phyloP scores from a whole-genome alignment of 2,329 filamentous ascomycete species.

The Xylaria sp. region DNA sequence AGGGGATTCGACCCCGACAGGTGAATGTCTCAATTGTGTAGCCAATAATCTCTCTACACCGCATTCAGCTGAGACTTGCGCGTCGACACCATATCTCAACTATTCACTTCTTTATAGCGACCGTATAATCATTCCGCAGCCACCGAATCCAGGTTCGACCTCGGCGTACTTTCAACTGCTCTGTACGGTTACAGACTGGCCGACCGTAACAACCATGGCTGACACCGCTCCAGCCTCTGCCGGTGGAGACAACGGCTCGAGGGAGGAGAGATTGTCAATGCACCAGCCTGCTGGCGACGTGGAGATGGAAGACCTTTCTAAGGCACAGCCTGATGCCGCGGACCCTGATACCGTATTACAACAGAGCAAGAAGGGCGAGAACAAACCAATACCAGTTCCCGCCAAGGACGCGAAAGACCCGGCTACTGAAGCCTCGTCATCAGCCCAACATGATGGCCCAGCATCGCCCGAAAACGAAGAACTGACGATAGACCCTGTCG shows the following conservation, averaged over 20 bases:
- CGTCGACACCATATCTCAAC: constrained; percentile 28
- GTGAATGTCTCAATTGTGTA: constrained; percentile 41
- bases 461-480: constrained; percentile 46
- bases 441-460: constrained; percentile 49
- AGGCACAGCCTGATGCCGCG: constrained; percentile 41
- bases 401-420: constrained; percentile 44
- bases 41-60: constrained; percentile 36
- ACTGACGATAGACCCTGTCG: constrained; percentile 51
- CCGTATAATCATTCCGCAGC: constrained; percentile 13
- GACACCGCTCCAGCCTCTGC: constrained; percentile 41
- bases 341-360: constrained; percentile 37
- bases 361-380: constrained; percentile 39
- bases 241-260: constrained; percentile 44
- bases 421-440: constrained; percentile 42
- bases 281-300: constrained; percentile 45
- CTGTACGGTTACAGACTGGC: constrained; percentile 31
- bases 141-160: constrained; percentile 22
- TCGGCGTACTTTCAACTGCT: constrained; percentile 32
- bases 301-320: constrained; percentile 49
- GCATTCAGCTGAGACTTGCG: constrained; percentile 29
- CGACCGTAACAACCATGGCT: constrained; percentile 42
- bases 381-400: constrained; percentile 39
- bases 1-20: constrained; percentile 27
- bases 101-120: constrained; percentile 7
- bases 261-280: constrained; percentile 41